phyloP scores from a whole-genome alignment of 2,329 filamentous ascomycete species.

The Boeremia exigua region DNA sequence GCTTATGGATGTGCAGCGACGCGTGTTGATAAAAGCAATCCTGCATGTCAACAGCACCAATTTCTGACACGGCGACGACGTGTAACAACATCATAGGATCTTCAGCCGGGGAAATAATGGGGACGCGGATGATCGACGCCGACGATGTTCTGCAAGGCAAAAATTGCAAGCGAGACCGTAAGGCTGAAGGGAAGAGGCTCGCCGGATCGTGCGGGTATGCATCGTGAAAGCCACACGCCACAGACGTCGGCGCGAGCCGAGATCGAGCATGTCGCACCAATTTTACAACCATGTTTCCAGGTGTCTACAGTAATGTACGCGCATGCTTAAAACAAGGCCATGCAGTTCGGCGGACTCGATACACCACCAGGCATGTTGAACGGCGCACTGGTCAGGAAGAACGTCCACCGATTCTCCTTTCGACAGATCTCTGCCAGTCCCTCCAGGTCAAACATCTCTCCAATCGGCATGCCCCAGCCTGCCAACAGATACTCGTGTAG shows the following conservation, averaged over 20 bases:
- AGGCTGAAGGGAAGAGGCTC: constrained; percentile 8
- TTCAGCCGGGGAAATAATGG: constrained; percentile 1
- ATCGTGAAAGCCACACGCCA: constrained; percentile 13
- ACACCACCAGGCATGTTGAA: constrained; percentile 52
- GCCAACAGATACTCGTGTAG: constrained; percentile 34
- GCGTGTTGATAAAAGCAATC: background rate
- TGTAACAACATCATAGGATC: constrained; percentile 3
- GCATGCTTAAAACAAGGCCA: constrained; percentile 41
- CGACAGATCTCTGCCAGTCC: constrained; percentile 49
- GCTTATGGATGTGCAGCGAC: background rate
- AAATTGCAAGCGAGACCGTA: constrained; percentile 6
- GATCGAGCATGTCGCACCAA: background rate
- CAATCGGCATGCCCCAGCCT: constrained; percentile 58
- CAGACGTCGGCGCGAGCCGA: constrained; percentile 13
- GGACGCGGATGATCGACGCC: constrained; percentile 18
- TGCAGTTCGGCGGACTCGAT: constrained; percentile 43
- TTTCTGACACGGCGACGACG: background rate
- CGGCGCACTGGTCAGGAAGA: constrained; percentile 53
- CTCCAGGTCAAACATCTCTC: constrained; percentile 53
- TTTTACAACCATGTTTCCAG: background rate
- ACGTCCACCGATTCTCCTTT: constrained; percentile 49
- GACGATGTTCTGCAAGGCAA: constrained; percentile 7
- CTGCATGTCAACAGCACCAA: background rate
- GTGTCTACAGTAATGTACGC: background rate
- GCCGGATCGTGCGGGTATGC: background rate